phyloP scores from a whole-genome alignment of 164 flowering plant species.

The Magnolia changhungtana region DNA sequence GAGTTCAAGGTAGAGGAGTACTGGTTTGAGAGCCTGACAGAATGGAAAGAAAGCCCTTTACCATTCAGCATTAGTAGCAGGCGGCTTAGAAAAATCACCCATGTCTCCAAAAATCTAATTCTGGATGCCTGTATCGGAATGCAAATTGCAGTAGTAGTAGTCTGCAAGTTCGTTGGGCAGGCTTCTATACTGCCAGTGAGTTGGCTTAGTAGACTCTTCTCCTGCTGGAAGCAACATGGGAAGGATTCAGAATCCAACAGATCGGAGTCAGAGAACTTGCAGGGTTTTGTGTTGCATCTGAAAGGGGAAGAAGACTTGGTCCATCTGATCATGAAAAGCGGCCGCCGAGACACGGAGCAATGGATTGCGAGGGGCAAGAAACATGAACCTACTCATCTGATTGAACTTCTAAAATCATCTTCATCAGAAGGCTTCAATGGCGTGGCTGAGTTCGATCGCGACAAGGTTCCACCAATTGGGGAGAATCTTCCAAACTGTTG shows the following conservation, averaged over 20 bases:
- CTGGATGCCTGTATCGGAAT: slow-evolving; percentile 29
- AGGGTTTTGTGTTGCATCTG: slow-evolving; percentile 39
- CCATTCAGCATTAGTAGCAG: background rate
- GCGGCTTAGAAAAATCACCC: background rate
- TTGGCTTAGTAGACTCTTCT: slow-evolving; percentile 13
- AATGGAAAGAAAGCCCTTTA: slow-evolving; percentile 27
- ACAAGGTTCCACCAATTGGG: slow-evolving; percentile 25
- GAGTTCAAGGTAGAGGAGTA: slow-evolving; percentile 28
- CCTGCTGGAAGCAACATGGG: too few relatives aligned
- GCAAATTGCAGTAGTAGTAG: slow-evolving; percentile 37
- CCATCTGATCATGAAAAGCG: slow-evolving; percentile 31
- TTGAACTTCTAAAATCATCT: slow-evolving; percentile 27
- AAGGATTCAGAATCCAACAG: background rate
- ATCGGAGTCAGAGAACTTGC: slow-evolving; percentile 28
- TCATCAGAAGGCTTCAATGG: slow-evolving; percentile 31
- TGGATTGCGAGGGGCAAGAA: slow-evolving; percentile 37
- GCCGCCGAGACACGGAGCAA: slow-evolving; percentile 32
- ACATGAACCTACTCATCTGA: slow-evolving; percentile 40
- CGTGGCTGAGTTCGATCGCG: slow-evolving; percentile 43
- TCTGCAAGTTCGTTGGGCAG: slow-evolving; percentile 35
- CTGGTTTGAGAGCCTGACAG: slow-evolving; percentile 39
- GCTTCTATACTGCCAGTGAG: slow-evolving; percentile 27
- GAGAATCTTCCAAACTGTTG: slow-evolving; percentile 55
- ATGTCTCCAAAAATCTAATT: too few relatives aligned
- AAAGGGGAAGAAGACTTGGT: slow-evolving; percentile 54